phyloP scores from a whole-genome alignment of 2,329 filamentous ascomycete species.

The Gaeumannomyces tritici region DNA sequence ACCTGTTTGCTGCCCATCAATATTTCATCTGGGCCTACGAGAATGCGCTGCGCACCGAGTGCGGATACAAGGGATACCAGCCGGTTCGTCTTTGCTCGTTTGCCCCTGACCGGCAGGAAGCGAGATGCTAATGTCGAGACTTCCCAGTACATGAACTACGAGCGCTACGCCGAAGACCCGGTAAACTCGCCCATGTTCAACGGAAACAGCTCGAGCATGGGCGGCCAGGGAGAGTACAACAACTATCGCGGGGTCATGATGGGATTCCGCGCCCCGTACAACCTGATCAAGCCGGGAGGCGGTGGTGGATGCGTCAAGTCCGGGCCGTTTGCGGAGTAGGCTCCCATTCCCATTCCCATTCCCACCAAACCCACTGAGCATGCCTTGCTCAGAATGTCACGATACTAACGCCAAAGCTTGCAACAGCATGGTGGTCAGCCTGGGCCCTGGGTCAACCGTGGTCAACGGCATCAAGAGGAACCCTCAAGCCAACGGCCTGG shows the following conservation, averaged over 20 bases:
- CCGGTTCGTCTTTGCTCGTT: slow-evolving; percentile 10
- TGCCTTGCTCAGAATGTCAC: background rate
- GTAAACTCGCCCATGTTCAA: slow-evolving; percentile 42
- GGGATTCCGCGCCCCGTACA: slow-evolving; percentile 7
- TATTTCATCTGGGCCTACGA: slow-evolving; percentile 21
- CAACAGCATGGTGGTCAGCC: slow-evolving; percentile 28
- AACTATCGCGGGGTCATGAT: slow-evolving; percentile 12
- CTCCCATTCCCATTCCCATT: background rate
- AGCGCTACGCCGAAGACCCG: slow-evolving; percentile 35
- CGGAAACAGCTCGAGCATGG: slow-evolving; percentile 39
- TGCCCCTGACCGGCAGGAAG: too few species aligned
- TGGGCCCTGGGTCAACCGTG: slow-evolving; percentile 25
- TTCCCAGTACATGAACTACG: slow-evolving; percentile 40
- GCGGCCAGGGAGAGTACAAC: slow-evolving; percentile 31
- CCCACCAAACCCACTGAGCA: too few species aligned
- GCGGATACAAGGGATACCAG: slow-evolving; percentile 22
- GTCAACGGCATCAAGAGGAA: slow-evolving; percentile 20
- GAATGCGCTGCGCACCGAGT: slow-evolving; percentile 22
- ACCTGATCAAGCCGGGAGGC: slow-evolving; percentile 32
- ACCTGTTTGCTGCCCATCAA: slow-evolving; percentile 20
- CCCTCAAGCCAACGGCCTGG: slow-evolving; percentile 21
- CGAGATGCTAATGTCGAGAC: background rate
- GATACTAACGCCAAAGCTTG: background rate
- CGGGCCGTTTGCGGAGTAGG: slow-evolving; percentile 35
- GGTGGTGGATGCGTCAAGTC: slow-evolving; percentile 45